Evolutionary conservation across 331 rosid genomes (phyloP).

Genomic region (Malus hybrid): DNA sequence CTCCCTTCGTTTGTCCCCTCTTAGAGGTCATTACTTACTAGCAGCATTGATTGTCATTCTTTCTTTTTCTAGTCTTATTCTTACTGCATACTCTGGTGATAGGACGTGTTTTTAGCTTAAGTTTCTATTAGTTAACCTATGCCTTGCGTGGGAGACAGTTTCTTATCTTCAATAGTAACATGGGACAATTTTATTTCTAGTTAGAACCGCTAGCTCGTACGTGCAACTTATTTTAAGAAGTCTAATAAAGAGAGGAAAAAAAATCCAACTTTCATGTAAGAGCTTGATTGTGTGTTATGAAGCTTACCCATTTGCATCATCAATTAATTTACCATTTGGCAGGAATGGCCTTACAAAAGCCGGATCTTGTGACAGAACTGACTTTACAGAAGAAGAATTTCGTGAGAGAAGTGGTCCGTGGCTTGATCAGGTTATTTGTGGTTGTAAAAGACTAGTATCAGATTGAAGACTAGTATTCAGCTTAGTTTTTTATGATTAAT

Average conservation of each 20-base stretch:
- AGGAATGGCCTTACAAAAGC: constrained; percentile 54
- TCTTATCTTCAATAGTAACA: neutral
- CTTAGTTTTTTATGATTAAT: constrained; percentile 6
- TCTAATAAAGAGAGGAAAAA: too few species aligned
- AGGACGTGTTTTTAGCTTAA: neutral
- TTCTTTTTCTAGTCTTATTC: neutral
- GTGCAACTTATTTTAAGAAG: too few species aligned
- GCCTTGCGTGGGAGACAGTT: neutral
- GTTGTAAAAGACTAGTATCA: neutral
- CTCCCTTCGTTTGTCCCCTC: neutral
- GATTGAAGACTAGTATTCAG: neutral
- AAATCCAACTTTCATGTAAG: too few species aligned
- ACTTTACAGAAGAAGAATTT: constrained; percentile 54
- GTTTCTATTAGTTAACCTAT: neutral
- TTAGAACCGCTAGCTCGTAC: neutral
- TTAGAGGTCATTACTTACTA: neutral
- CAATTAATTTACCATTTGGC: constrained; percentile 22
- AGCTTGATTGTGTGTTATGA: neutral
- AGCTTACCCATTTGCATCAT: neutral
- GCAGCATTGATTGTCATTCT: neutral
- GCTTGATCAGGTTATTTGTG: constrained; percentile 67
- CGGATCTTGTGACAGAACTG: constrained; percentile 41
- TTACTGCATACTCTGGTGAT: neutral
- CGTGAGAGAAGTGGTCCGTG: constrained; percentile 64
- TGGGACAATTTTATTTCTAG: neutral